Conservation (phyloP, 2,329 filamentous ascomycete species). For the Leptographium radiaticola region DNA sequence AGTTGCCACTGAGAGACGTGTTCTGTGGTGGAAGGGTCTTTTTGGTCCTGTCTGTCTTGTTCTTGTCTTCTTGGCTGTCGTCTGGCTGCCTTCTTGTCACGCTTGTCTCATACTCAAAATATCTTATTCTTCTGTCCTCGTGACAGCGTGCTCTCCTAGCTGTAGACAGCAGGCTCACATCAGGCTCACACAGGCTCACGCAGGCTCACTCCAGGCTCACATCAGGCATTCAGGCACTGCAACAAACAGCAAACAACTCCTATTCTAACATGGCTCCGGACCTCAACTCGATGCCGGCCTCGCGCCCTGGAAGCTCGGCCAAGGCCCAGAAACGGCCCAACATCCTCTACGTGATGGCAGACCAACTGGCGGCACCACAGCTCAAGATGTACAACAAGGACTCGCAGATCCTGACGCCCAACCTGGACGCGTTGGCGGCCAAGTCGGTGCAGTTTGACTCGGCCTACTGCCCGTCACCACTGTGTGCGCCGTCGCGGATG, state of each 20-base stretch:
- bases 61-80: not conserved
- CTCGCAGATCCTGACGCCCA: constrained; percentile 83
- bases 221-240: not conserved
- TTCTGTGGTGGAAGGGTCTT: not conserved
- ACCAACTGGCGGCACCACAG: constrained; percentile 82
- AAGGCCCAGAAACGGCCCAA: constrained; percentile 42
- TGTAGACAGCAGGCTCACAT: not conserved
- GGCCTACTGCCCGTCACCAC: constrained; percentile 85
- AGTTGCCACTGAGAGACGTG: no score
- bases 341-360: constrained; percentile 91
- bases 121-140: constrained; percentile 7
- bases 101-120: constrained; percentile 3
- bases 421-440: constrained; percentile 71
- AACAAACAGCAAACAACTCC: not conserved
- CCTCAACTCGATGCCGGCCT: constrained; percentile 56
- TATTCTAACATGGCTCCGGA: constrained; percentile 51
- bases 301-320: constrained; percentile 16
- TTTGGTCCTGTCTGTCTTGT: not conserved
- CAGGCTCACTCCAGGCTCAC: not conserved
- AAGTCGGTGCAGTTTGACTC: constrained; percentile 83
- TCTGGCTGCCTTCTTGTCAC: not conserved
- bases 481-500: constrained; percentile 87
- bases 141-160: constrained; percentile 7
- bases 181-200: not conserved
- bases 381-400: constrained; percentile 84